Conservation (phyloP, 1,139 yeast genomes). For the Meyerozyma elateridarum region DNA sequence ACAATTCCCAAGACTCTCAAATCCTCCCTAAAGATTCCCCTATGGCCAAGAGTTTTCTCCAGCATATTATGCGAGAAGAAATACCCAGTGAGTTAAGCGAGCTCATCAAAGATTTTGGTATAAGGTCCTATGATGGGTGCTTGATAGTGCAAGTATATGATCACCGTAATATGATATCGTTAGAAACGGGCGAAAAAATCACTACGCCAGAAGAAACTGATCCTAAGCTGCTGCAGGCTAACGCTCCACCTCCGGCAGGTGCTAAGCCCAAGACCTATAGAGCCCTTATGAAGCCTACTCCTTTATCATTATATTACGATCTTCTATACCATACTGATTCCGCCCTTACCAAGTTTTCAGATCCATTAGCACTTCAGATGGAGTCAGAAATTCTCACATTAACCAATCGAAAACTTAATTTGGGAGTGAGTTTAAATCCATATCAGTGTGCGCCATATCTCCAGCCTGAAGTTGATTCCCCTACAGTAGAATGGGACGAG, state of each 20-base stretch:
- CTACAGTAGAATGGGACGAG: conserved; percentile 39
- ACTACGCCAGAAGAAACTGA: conserved; percentile 5
- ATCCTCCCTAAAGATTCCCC: conserved; percentile 78
- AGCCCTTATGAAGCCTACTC: conserved; percentile 75
- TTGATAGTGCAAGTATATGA: conserved; percentile 79
- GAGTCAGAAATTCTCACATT: conserved; percentile 80
- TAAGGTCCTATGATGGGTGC: conserved; percentile 84
- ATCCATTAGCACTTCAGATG: conserved; percentile 68
- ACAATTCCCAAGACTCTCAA: conserved; percentile 63
- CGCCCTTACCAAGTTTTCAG: conserved; percentile 71
- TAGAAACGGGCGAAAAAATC: conserved; percentile 7
- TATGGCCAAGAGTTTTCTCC: conserved; percentile 73
- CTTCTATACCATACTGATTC: conserved; percentile 78
- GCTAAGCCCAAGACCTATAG: conserved; percentile 65
- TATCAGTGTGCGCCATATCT: conserved; percentile 45
- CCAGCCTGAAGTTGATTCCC: conserved; percentile 44
- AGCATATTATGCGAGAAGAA: conserved; percentile 72
- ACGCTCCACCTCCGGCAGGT: conserved; percentile 9
- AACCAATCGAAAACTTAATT: conserved; percentile 70
- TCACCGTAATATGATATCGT: conserved; percentile 44
- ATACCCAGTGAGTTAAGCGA: conserved; percentile 90
- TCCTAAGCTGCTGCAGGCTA: conserved; percentile 7
- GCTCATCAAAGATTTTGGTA: conserved; percentile 79
- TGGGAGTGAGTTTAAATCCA: conserved; percentile 70
- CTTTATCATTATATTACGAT: conserved; percentile 78